These are phyloP conservation scores for Aspergillus quadrilineatus DNA, from an alignment of 2,329 filamentous ascomycete species.

Conservation along the genomic window DNA sequence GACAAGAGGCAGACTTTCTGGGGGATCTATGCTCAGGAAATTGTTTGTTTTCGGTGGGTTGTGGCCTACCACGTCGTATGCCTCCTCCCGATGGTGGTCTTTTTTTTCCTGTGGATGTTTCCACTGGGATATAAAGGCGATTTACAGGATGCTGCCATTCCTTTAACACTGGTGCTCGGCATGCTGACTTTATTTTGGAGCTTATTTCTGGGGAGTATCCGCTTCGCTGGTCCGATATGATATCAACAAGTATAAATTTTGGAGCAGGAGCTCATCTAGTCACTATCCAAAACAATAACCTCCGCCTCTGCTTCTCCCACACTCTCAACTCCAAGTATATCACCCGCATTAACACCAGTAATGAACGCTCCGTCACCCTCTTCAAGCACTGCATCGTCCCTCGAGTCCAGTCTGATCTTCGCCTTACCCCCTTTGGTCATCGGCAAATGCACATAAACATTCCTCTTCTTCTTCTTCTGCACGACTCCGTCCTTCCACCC, in stretches of 20 bases:
- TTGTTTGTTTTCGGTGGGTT: not conserved
- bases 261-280: slow-evolving; percentile 35
- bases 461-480: slow-evolving; percentile 52
- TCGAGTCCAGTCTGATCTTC: slow-evolving; percentile 66
- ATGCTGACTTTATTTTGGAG: not conserved
- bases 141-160: not conserved
- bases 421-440: slow-evolving; percentile 75
- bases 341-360: slow-evolving; percentile 62
- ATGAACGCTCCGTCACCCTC: slow-evolving; percentile 84
- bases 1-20: not conserved
- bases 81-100: not conserved
- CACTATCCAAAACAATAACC: slow-evolving; percentile 66
- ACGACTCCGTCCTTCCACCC: slow-evolving; percentile 50
- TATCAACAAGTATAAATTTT: not conserved
- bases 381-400: slow-evolving; percentile 64
- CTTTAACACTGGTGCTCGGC: not conserved
- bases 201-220: not conserved
- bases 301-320: slow-evolving; percentile 68
- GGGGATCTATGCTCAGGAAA: not conserved
- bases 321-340: slow-evolving; percentile 65
- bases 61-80: not conserved
- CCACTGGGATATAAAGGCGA: not conserved
- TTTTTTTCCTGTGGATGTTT: not conserved
- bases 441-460: slow-evolving; percentile 77
- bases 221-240: not conserved